phyloP scores from a whole-genome alignment of 139 green algal genomes.

The Coelastrella sp. region DNA sequence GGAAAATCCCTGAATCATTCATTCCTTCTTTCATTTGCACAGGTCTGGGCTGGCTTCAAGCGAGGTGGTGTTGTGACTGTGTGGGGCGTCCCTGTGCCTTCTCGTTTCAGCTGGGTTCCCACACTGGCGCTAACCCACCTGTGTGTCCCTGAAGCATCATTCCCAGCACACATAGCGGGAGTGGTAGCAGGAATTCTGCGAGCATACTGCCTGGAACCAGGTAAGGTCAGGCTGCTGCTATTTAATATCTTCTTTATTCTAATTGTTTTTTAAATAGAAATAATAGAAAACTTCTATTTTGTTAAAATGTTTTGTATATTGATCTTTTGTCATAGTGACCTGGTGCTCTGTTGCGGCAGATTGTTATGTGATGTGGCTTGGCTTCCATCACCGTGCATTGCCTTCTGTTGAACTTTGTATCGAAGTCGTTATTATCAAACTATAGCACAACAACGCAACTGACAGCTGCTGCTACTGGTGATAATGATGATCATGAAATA shows the following conservation, averaged over 20 bases:
- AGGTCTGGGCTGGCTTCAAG: slow-evolving; percentile 50
- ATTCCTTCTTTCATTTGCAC: too few relatives aligned
- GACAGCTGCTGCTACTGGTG: too few relatives aligned
- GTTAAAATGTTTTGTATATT: too few relatives aligned
- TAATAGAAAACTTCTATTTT: too few relatives aligned
- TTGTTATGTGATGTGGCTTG: too few relatives aligned
- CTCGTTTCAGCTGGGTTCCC: slow-evolving; percentile 42
- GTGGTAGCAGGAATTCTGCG: slow-evolving; percentile 52
- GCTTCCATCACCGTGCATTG: background rate
- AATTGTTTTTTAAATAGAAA: too few relatives aligned
- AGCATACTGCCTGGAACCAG: slow-evolving; percentile 50
- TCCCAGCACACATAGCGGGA: slow-evolving; percentile 53
- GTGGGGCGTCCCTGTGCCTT: slow-evolving; percentile 46
- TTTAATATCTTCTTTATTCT: background rate
- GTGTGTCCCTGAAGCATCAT: slow-evolving; percentile 47
- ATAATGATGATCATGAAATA: too few relatives aligned
- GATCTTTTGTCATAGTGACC: too few relatives aligned
- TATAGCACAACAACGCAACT: too few relatives aligned
- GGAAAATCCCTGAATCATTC: too few relatives aligned
- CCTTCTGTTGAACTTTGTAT: too few relatives aligned
- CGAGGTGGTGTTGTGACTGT: slow-evolving; percentile 21
- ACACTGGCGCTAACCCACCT: slow-evolving; percentile 52
- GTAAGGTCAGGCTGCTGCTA: background rate
- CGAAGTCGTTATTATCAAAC: too few relatives aligned
- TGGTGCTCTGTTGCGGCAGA: background rate